phyloP scores from a whole-genome alignment of 768 basidiomycete species.

The Mycena latifolia region DNA sequence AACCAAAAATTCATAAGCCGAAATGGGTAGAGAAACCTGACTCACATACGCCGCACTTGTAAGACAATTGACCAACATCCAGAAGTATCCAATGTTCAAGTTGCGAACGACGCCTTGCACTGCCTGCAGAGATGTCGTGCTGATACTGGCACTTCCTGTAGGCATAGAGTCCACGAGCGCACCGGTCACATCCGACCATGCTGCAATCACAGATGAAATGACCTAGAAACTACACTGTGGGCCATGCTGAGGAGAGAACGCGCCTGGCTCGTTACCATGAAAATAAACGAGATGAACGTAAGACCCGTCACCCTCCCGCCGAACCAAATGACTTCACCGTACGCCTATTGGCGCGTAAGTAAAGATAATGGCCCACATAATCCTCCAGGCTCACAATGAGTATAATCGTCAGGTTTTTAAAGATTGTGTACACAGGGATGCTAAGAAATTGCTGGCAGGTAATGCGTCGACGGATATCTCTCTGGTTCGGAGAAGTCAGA shows the following conservation, averaged over 20 bases:
- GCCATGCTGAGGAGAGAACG: background rate
- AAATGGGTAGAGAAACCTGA: constrained; percentile 33
- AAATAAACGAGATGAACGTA: constrained; percentile 88
- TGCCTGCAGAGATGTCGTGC: constrained; percentile 49
- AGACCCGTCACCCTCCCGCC: constrained; percentile 89
- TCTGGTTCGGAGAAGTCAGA: constrained; percentile 26
- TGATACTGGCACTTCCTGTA: constrained; percentile 48
- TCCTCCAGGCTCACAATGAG: constrained; percentile 76
- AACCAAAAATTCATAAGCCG: constrained; percentile 13
- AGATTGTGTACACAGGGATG: constrained; percentile 97
- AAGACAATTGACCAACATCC: constrained; percentile 96
- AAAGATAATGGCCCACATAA: constrained; percentile 1
- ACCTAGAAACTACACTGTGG: constrained; percentile 62
- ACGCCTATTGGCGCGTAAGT: constrained; percentile 69
- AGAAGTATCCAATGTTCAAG: constrained; percentile 88
- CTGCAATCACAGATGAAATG: constrained; percentile 94
- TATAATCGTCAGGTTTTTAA: constrained; percentile 99
- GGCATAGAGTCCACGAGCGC: constrained; percentile 53
- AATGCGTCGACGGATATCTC: background rate
- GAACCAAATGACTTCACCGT: constrained; percentile 98
- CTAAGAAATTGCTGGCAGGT: constrained; percentile 88
- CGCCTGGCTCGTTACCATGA: constrained; percentile 76
- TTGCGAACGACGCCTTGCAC: constrained; percentile 61
- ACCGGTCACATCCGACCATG: constrained; percentile 88
- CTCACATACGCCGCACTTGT: constrained; percentile 91